Conservation (phyloP, 164 flowering plant species). For the Dillenia turbinata region DNA sequence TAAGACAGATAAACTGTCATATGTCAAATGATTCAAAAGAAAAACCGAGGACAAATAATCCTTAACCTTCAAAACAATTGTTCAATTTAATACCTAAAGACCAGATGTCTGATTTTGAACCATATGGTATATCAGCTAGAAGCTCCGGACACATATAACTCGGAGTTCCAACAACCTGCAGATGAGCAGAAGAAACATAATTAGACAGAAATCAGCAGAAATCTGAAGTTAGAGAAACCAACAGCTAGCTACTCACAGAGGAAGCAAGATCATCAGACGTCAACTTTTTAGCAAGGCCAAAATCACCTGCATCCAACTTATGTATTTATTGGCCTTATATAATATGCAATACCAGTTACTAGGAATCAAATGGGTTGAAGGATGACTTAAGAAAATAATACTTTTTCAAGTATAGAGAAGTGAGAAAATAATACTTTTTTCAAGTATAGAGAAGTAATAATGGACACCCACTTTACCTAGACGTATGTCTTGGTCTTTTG, state of each 20-base stretch:
- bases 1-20: constrained; percentile 2
- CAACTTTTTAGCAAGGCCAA: constrained; percentile 96
- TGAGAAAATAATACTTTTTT: background rate
- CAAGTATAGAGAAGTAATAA: background rate
- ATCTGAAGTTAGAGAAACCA: background rate
- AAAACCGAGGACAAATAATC: too few species aligned
- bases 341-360: too few species aligned
- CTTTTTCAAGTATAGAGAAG: background rate
- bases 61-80: background rate
- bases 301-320: constrained; percentile 68
- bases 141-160: constrained; percentile 99
- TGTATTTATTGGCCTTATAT: background rate
- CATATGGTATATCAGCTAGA: constrained; percentile 99
- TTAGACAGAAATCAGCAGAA: background rate
- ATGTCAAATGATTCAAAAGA: background rate
- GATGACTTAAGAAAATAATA: background rate
- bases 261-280: constrained; percentile 98
- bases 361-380: background rate
- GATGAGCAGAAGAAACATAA: constrained; percentile 3
- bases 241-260: constrained; percentile 59
- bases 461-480: constrained; percentile 46
- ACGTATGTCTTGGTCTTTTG: constrained; percentile 88
- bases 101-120: constrained; percentile 99
- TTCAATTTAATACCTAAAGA: constrained; percentile 61
- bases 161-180: constrained; percentile 98